phyloP scores from a whole-genome alignment of 371 early-diverging fungal species.

The Apophysomyces sp. region DNA sequence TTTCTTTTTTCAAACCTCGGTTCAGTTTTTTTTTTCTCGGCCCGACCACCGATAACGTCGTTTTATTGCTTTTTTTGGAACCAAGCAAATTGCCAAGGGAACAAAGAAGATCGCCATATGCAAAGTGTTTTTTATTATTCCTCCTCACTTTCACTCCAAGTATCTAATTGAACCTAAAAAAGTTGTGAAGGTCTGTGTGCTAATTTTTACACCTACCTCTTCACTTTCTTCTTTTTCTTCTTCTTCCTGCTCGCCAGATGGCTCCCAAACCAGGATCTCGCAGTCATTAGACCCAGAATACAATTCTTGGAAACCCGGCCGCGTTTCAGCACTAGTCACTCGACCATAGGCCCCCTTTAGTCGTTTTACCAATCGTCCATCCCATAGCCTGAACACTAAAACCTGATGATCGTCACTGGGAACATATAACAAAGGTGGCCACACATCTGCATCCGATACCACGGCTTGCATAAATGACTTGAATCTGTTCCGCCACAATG shows the following conservation, averaged over 20 bases:
- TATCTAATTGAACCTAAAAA: slow-evolving; percentile 30
- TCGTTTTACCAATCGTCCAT: slow-evolving; percentile 53
- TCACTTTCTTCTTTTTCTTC: not conserved
- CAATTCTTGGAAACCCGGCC: slow-evolving; percentile 58
- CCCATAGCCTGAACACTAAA: slow-evolving; percentile 57
- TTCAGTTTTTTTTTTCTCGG: not conserved
- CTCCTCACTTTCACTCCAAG: slow-evolving; percentile 42
- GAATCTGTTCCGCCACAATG: slow-evolving; percentile 53
- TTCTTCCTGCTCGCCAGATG: slow-evolving; percentile 26
- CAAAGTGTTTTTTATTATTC: not conserved
- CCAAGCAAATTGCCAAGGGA: not conserved
- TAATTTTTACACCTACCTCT: not conserved
- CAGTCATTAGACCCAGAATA: slow-evolving; percentile 69
- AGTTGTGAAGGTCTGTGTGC: not conserved
- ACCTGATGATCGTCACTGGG: slow-evolving; percentile 67
- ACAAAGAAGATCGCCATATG: not conserved
- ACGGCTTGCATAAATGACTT: slow-evolving; percentile 44
- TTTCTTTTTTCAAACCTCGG: not conserved
- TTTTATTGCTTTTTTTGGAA: not conserved
- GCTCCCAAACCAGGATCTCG: slow-evolving; percentile 69
- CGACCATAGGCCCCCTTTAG: slow-evolving; percentile 67
- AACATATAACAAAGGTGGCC: slow-evolving; percentile 54
- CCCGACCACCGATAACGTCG: not conserved
- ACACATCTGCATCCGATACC: slow-evolving; percentile 43
- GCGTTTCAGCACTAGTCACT: slow-evolving; percentile 58